phyloP scores from a whole-genome alignment of 2,329 filamentous ascomycete species.

The Uncinocarpus reesii region DNA sequence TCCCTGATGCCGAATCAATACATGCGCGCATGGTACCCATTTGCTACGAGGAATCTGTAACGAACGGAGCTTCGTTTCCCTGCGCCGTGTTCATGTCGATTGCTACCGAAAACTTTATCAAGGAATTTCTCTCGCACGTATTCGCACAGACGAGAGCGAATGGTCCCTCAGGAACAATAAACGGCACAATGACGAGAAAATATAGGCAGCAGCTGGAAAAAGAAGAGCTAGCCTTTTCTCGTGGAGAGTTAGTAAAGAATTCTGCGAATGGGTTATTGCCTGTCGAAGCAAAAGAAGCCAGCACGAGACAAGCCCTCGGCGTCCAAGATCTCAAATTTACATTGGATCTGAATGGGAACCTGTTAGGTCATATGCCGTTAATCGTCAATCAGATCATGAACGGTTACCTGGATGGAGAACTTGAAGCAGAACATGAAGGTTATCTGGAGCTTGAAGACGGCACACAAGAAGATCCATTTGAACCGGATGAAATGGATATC shows the following conservation, averaged over 20 bases:
- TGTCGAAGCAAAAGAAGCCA: conserved; percentile 65
- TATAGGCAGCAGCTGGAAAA: conserved; percentile 64
- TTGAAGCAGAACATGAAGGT: conserved; percentile 44
- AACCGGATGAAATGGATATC: conserved; percentile 33
- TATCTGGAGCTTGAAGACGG: conserved; percentile 18
- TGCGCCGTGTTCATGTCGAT: conserved; percentile 52
- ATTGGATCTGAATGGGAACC: conserved; percentile 62
- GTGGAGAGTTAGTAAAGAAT: conserved; percentile 65
- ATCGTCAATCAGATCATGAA: conserved; percentile 60
- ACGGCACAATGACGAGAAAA: conserved; percentile 67
- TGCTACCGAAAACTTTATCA: conserved; percentile 53
- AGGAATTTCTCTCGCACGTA: conserved; percentile 48
- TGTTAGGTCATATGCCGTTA: conserved; percentile 67
- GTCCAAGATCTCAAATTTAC: conserved; percentile 70
- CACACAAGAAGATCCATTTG: conserved; percentile 20
- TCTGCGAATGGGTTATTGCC: conserved; percentile 65
- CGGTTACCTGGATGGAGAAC: conserved; percentile 63
- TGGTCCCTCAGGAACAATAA: conserved; percentile 52
- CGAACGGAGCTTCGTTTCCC: conserved; percentile 42
- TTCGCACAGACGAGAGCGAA: conserved; percentile 48
- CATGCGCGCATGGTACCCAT: conserved; percentile 53
- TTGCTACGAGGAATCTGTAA: conserved; percentile 54
- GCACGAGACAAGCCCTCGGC: conserved; percentile 59
- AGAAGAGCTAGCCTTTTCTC: conserved; percentile 62
- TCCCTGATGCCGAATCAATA: conserved; percentile 49